Evolutionary conservation across 2,329 filamentous ascomycete species (phyloP), one percentile per base, ranked within the genome.

Genomic region (Epichloe elymi): DNA sequence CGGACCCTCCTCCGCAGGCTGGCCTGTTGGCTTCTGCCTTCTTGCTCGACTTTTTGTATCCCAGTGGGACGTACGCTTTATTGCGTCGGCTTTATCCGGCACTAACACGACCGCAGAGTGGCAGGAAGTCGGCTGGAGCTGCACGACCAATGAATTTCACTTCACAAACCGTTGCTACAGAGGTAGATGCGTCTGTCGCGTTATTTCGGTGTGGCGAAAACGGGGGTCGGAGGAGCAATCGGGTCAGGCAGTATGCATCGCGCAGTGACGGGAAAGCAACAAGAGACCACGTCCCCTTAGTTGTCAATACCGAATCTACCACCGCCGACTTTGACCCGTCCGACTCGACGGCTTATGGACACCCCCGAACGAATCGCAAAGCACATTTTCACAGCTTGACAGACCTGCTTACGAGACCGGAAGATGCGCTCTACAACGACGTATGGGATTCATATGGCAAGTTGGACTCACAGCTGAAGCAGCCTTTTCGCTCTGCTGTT

Each of bases 21-120:
- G 60, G 62, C 2, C 58, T 75, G 51, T 64, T 64, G 39, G 71
- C 74, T 30, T 77, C 76, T 4, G 59, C 69, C 8, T 73, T 78
- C 50, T 63, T 76, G 46, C 71, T 80, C 60, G 77, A 80, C 60
- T 80, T 80, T 50, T 62, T 80, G 8, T 79, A 79, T 49, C 76
- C 76, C 5, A 69, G 58, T 36, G 70, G 69, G 10, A 68, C 74
- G 11, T 51, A 70, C 12, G 63, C 68, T 14, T 63, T 74, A 5
- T 57, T 76, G 53, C 70, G 70, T 41, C 68, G 67, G 30, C 57
- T 66, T 10, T 64, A 66, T 43, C 62, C 63, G n/a, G 55, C 55
- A 20, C 42, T 64, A 2, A 58, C 60, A 7, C 57, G 53, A 42
- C 49, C 60, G 20, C 63, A 58, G 41, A 50, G 58, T 46, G 56